Conservation (phyloP, 2,329 filamentous ascomycete species). For the Ascochyta viciae-villosae region DNA sequence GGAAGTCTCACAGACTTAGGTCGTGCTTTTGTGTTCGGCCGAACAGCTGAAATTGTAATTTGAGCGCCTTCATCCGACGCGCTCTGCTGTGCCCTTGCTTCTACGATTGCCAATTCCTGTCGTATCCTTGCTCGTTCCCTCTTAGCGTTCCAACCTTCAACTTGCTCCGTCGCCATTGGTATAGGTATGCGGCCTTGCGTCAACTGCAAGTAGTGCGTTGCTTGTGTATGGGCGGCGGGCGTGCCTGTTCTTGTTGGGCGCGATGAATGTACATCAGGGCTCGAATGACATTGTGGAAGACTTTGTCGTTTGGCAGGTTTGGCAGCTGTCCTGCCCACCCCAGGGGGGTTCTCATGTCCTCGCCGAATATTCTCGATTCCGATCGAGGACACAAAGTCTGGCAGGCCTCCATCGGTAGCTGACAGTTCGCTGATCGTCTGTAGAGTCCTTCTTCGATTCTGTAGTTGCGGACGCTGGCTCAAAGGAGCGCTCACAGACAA, state of each 20-base stretch:
- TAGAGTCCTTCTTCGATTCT: slow-evolving; percentile 35
- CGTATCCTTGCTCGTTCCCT: slow-evolving; percentile 25
- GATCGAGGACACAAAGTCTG: slow-evolving; percentile 20
- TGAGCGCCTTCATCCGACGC: slow-evolving; percentile 13
- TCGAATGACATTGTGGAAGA: slow-evolving; percentile 22
- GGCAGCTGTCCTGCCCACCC: neutral
- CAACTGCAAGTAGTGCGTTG: slow-evolving; percentile 6
- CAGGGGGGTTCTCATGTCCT: slow-evolving; percentile 4
- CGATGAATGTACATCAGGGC: neutral
- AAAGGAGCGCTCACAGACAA: neutral
- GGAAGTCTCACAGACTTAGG: slow-evolving; percentile 14
- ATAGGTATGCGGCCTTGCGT: neutral
- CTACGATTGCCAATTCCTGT: slow-evolving; percentile 24
- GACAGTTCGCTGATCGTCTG: slow-evolving; percentile 41
- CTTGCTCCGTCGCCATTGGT: neutral
- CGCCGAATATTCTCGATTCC: slow-evolving; percentile 10
- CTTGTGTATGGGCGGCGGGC: slow-evolving; percentile 1
- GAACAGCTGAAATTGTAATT: slow-evolving; percentile 16
- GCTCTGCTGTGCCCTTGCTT: slow-evolving; percentile 20
- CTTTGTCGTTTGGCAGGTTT: slow-evolving; percentile 24
- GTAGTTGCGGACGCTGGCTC: slow-evolving; percentile 15
- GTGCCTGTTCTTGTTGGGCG: slow-evolving; percentile 10
- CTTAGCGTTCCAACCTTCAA: slow-evolving; percentile 28
- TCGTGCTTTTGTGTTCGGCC: slow-evolving; percentile 7
- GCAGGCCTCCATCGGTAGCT: slow-evolving; percentile 17